Conservation (phyloP, 371 early-diverging fungal genomes). For the Synchytrium microbalum region DNA sequence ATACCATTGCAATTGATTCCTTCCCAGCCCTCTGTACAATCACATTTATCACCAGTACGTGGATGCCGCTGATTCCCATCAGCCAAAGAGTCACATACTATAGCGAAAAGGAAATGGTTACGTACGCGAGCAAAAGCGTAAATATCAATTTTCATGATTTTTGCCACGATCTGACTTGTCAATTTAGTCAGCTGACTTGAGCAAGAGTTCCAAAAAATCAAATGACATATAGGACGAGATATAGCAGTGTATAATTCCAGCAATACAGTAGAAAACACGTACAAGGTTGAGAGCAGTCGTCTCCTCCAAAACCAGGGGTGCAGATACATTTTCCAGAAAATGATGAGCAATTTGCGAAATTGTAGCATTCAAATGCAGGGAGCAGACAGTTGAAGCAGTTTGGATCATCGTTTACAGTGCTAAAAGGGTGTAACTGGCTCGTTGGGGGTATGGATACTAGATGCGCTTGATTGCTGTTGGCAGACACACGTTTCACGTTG, state of each 20-base stretch:
- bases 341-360: constrained; percentile 69
- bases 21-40: constrained; percentile 81
- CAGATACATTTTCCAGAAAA: constrained; percentile 55
- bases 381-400: constrained; percentile 79
- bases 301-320: constrained; percentile 83
- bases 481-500: no score
- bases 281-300: constrained; percentile 67
- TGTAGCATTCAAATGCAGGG: constrained; percentile 61
- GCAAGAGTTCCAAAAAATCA: background rate
- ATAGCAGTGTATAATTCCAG: background rate
- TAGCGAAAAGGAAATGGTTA: constrained; percentile 1
- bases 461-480: no score
- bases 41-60: constrained; percentile 39
- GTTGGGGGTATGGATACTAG: no score
- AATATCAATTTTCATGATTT: constrained; percentile 1
- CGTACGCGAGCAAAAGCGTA: no score
- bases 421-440: no score
- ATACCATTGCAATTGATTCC: constrained; percentile 83
- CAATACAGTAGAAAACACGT: constrained; percentile 6
- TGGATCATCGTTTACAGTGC: constrained; percentile 61
- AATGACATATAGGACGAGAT: background rate
- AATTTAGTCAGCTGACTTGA: no score
- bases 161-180: no score
- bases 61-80: constrained; percentile 47
- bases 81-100: constrained; percentile 31